phyloP scores from a whole-genome alignment of 805 yeast species.

The Pichia eremophila region DNA sequence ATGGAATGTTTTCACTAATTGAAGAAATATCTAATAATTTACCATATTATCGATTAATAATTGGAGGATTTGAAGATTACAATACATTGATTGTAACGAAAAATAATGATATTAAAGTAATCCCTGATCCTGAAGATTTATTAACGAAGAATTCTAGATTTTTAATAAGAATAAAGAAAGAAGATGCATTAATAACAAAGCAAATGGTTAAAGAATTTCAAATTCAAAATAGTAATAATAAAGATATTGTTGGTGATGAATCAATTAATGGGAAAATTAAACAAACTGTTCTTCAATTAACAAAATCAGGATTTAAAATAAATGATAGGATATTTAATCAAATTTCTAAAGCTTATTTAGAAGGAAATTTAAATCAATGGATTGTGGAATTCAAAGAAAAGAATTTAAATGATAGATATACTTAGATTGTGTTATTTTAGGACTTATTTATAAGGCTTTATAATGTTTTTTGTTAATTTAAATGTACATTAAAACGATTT shows the following conservation, averaged over 20 bases:
- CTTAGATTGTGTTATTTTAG: background rate
- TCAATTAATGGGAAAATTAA: conserved; percentile 7
- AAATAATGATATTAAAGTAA: conserved; percentile 10
- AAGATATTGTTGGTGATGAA: conserved; percentile 9
- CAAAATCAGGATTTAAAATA: conserved; percentile 16
- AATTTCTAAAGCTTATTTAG: conserved; percentile 16
- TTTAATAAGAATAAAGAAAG: conserved; percentile 19
- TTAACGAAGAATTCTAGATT: conserved; percentile 17
- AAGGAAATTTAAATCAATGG: conserved; percentile 22
- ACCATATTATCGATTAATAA: conserved; percentile 6
- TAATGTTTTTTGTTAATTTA: too few relatives aligned
- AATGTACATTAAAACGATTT: too few relatives aligned
- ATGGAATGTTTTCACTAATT: conserved; percentile 20
- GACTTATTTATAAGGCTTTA: too few relatives aligned
- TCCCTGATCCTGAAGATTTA: conserved; percentile 23
- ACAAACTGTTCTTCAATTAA: conserved; percentile 16
- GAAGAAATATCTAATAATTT: conserved; percentile 1
- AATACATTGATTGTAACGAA: background rate
- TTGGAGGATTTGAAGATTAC: conserved; percentile 10
- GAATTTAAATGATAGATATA: conserved; percentile 19
- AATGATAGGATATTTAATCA: conserved; percentile 13
- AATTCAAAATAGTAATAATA: background rate
- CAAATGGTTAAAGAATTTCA: conserved; percentile 1
- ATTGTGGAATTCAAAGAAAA: conserved; percentile 22
- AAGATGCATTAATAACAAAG: conserved; percentile 16